These are phyloP conservation scores for Rugiboletus extremiorientalis DNA, from an alignment of 1,284 basidiomycete species.

Conservation along the genomic window DNA sequence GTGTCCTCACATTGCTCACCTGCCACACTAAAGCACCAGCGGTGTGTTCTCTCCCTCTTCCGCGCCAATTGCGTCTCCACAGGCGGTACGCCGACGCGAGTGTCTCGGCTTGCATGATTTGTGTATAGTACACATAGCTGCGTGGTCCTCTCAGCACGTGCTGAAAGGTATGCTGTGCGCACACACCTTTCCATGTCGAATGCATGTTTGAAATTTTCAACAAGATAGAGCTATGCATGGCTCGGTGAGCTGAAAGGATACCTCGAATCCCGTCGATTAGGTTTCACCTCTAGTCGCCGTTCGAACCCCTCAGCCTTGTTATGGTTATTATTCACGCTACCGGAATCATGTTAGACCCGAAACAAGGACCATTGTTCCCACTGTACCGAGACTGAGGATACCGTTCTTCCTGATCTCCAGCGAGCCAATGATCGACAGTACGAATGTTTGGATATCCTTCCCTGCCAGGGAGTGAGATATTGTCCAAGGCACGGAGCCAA, in stretches of 20 bases:
- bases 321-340: conserved; percentile 72
- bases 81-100: conserved; percentile 73
- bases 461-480: conserved; percentile 41
- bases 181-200: conserved; percentile 81
- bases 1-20: conserved; percentile 37
- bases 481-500: neutral
- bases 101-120: conserved; percentile 82
- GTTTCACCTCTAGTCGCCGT: conserved; percentile 72
- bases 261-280: neutral
- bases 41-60: conserved; percentile 67
- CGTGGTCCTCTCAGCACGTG: conserved; percentile 1
- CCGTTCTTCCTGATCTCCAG: conserved; percentile 64
- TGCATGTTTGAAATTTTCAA: conserved; percentile 88
- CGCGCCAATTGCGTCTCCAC: conserved; percentile 78
- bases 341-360: conserved; percentile 5
- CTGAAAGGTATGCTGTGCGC: neutral
- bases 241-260: conserved; percentile 2
- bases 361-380: conserved; percentile 12
- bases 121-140: conserved; percentile 79
- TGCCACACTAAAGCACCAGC: conserved; percentile 83
- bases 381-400: conserved; percentile 86
- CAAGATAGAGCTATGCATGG: conserved; percentile 64
- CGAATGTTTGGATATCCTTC: conserved; percentile 81
- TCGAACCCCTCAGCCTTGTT: conserved; percentile 91
- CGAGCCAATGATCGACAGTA: conserved; percentile 84